Base-by-base conservation (phyloP, 2,329 filamentous ascomycete genomes). In the Pseudogymnoascus sp. region DNA sequence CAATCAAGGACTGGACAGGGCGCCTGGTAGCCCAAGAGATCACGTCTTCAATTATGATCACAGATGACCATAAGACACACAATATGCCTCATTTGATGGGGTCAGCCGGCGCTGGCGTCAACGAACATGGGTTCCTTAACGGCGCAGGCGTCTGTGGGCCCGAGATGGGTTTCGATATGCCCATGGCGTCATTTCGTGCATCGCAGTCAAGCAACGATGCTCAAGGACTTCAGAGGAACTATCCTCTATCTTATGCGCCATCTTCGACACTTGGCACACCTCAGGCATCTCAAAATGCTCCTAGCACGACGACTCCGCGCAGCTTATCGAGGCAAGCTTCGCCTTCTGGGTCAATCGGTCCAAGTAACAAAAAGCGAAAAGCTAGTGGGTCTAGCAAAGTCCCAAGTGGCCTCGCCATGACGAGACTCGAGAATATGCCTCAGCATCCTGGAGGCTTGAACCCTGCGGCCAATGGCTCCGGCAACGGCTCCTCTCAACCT, bases 31-130 rank as follows among this genome's bases (percentile, higher is more conserved):
- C 91, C 5, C 93, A 99, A 75, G 85, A 87, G 60, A 87, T 96
- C 66, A 91, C 90, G 18, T 86, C 88, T 61, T 89, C 91, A 0
- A 96, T 97, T 66, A 93, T 97, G 83, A 97, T 97, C 66, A 97
- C 94, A 1, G 93, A 99, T 72, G 93, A 99, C 71, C 93, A 97
- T 78, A 97, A 97, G 77, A 96, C 91, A 6, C 88, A 90, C 68
- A 73, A 76, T 63, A 74, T 80, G 59, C 75, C 79, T 59, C 35
- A 15, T 18, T 18, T 27, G 21, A 73, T 45, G 66, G 37, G 35
- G 4, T 74, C 42, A 27, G 42, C 13, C 31, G 29, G 29, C 15
- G 36, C 21, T 18, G 40, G 40, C 21, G 13, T 42, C 21, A 59
- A 59, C 35, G 72, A 72, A 37, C 73, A 76, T 64, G 58, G 35